A percentile compares a stretch with the other conserved stretches of the same genome.
Conservation (phyloP, 352 stramenopile genomes). For the Pythium pyrilobum region DNA sequence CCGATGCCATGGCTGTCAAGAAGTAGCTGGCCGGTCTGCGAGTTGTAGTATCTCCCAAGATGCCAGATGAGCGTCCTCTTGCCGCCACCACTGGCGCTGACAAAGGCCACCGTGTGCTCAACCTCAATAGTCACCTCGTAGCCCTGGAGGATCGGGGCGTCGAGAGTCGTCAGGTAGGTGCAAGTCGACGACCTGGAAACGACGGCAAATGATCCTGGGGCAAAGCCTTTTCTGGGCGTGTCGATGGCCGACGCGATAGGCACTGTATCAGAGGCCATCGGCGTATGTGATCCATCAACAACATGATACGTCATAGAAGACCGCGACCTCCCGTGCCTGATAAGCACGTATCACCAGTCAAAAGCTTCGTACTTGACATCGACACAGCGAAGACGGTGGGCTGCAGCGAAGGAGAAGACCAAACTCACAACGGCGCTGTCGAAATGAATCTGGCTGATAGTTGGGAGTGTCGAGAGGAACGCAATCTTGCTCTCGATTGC, state of each 20-base stretch:
- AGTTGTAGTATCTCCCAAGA: constrained; percentile 84
- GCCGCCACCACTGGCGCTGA: constrained; percentile 25
- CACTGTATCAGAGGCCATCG: no score
- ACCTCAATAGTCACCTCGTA: constrained; percentile 26
- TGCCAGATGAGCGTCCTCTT: constrained; percentile 47
- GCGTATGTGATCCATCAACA: no score
- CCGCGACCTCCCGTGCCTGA: no score
- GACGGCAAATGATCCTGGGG: constrained; percentile 20
- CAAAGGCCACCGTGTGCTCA: constrained; percentile 28
- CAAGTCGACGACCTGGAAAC: constrained; percentile 41
- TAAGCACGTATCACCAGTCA: no score
- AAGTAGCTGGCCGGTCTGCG: constrained; percentile 45
- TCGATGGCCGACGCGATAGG: constrained; percentile 46
- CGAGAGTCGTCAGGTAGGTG: constrained; percentile 52
- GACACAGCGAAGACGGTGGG: no score
- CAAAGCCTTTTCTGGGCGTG: constrained; percentile 24
- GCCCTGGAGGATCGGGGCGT: constrained; percentile 26
- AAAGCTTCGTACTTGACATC: no score
- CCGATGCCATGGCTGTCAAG: constrained; percentile 61
- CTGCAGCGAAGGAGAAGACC: no score
- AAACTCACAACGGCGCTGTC: no score
- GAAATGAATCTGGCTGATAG: no score
- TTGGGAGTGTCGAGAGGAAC: no score
- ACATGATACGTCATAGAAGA: no score
- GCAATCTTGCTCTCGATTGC: no score